These are phyloP conservation scores for Eutrema japonicum DNA, from an alignment of 345 rosid species.

Conservation along the genomic window DNA sequence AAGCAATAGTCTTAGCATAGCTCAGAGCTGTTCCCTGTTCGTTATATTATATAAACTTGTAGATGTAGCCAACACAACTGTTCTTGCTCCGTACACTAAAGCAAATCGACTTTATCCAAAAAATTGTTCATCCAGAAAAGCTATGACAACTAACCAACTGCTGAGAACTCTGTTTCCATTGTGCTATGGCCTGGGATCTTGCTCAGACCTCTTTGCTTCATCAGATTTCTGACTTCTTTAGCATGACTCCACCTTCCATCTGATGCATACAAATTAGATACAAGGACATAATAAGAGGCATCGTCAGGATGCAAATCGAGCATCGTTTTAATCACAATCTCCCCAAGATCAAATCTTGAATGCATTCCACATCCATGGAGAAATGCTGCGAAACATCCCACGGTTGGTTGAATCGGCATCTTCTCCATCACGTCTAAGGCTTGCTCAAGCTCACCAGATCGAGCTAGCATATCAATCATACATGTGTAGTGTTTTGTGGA, in stretches of 20 bases:
- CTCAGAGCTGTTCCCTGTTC: conserved; percentile 2
- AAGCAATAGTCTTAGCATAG: conserved; percentile 14
- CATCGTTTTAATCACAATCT: conserved; percentile 67
- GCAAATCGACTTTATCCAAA: conserved; percentile 24
- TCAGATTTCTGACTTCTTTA: conserved; percentile 64
- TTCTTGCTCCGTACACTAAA: conserved; percentile 28
- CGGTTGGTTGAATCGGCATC: conserved; percentile 71
- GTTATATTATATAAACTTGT: conserved; percentile 19
- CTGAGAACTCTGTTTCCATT: conserved; percentile 51
- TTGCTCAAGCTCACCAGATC: conserved; percentile 87
- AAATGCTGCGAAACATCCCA: conserved; percentile 69
- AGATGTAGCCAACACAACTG: conserved; percentile 15
- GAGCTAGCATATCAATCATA: conserved; percentile 83
- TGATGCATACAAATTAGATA: conserved; percentile 73
- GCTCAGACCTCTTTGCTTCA: conserved; percentile 65
- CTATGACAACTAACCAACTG: neutral
- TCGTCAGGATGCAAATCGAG: conserved; percentile 61
- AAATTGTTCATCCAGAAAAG: neutral
- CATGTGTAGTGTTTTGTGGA: conserved; percentile 78
- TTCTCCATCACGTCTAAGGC: conserved; percentile 69
- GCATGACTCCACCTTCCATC: conserved; percentile 89
- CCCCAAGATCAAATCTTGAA: conserved; percentile 86
- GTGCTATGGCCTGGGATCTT: conserved; percentile 64
- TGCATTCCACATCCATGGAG: conserved; percentile 89
- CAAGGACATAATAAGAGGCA: conserved; percentile 81